Conservation (phyloP, 352 stramenopile species). For the Phytophthora megakarya region DNA sequence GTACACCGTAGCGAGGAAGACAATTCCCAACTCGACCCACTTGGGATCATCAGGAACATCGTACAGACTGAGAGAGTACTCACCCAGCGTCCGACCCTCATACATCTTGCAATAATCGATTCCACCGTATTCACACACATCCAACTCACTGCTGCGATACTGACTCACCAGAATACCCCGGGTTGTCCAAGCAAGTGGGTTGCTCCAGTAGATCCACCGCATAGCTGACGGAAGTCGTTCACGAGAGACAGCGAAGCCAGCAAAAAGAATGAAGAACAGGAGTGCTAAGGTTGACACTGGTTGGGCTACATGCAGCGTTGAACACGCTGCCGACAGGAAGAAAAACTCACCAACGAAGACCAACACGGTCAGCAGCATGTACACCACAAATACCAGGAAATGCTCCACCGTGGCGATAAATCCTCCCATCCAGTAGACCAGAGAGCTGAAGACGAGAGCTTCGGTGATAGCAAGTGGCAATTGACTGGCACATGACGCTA, state of each 20-base stretch:
- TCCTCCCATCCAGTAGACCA: slow-evolving; percentile 84
- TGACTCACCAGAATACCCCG: slow-evolving; percentile 52
- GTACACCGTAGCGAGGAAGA: slow-evolving; percentile 37
- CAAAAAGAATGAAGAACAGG: slow-evolving; percentile 54
- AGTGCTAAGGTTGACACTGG: slow-evolving; percentile 44
- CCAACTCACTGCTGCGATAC: slow-evolving; percentile 40
- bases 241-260: slow-evolving; percentile 49
- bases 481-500: slow-evolving; percentile 45
- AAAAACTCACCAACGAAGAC: slow-evolving; percentile 53
- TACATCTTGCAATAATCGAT: slow-evolving; percentile 52
- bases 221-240: slow-evolving; percentile 42
- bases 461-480: slow-evolving; percentile 58
- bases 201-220: slow-evolving; percentile 66
- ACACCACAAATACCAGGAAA: slow-evolving; percentile 48
- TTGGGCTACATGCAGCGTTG: slow-evolving; percentile 51
- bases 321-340: slow-evolving; percentile 37
- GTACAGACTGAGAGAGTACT: slow-evolving; percentile 44
- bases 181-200: slow-evolving; percentile 54
- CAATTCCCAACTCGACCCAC: slow-evolving; percentile 44
- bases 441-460: slow-evolving; percentile 71
- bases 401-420: slow-evolving; percentile 37
- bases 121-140: slow-evolving; percentile 41
- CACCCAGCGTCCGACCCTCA: slow-evolving; percentile 36
- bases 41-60: slow-evolving; percentile 43
- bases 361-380: slow-evolving; percentile 54